Evolutionary conservation across 208 protist genomes (phyloP).

Genomic region (Trichomonas gallinae): DNA sequence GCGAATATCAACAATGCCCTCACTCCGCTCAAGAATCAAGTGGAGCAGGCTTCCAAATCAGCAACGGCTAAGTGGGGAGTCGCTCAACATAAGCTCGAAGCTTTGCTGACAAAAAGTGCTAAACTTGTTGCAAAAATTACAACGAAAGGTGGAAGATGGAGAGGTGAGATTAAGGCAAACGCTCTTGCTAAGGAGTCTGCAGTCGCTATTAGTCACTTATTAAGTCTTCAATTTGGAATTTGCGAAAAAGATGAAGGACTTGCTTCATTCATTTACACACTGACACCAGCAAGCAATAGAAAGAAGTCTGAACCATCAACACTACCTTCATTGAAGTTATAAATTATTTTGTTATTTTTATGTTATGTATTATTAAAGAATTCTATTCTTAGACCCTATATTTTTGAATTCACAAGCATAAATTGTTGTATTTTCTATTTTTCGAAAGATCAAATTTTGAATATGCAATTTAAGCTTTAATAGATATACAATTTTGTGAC

Average conservation of each 20-base stretch:
- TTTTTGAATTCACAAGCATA: no score
- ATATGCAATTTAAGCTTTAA: no score
- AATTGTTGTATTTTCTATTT: no score
- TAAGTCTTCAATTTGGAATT: not conserved
- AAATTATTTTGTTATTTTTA: not conserved
- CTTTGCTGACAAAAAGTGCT: not conserved
- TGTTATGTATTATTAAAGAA: no score
- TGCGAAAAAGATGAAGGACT: not conserved
- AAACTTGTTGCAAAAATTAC: not conserved
- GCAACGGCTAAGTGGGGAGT: not conserved
- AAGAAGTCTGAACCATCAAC: not conserved
- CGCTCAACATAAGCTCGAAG: not conserved
- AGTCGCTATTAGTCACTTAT: not conserved
- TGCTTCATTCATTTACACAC: not conserved
- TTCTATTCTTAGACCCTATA: no score
- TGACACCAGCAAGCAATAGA: not conserved
- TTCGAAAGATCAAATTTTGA: no score
- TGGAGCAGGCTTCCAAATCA: not conserved
- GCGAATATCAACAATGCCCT: not conserved
- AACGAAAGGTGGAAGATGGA: not conserved
- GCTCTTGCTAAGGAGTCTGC: not conserved
- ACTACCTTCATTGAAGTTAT: not conserved
- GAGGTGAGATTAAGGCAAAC: not conserved
- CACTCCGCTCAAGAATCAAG: not conserved
- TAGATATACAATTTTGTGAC: no score